Base-by-base conservation (phyloP, 2,329 filamentous ascomycete genomes). In the Alternaria alternata region DNA sequence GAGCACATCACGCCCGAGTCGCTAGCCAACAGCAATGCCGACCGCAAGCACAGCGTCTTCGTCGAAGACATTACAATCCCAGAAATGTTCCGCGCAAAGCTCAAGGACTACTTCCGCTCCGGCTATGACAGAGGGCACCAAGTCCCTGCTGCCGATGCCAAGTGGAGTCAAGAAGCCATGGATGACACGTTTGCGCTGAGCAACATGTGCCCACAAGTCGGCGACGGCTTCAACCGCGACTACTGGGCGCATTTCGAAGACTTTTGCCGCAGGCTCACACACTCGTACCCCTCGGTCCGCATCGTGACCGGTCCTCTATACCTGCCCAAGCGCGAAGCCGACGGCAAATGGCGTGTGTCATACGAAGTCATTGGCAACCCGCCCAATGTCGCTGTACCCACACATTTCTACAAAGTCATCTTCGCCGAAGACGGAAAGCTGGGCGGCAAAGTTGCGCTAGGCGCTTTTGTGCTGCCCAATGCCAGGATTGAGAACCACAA, bases 211-310 rank as follows among this genome's bases (percentile, higher is more conserved):
- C 95, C 95, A 32, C 95, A 99, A 82, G 95, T 99, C 30, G 95
- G 95, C 68, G 93, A 97, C 76, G 95, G 95, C 60, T 99, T 99
- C 85, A 99, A 99, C 82, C 87, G 95, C 52, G 95, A 99, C 82
- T 99, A 99, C 86, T 99, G 95, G 95, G 91, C 95, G 38, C 95
- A 99, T 79, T 94, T 99, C 68, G 95, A 99, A 82, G 94, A 97
- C 75, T 99, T 98, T 75, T 97, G 94, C 81, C 88, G 95, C 9
- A 85, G 93, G 18, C 84, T 99, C 66, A 94, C 94, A 1, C 81
- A 84, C 47, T 86, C 83, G 54, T 99, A 97, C 76, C 94, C 94
- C 1, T 91, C 87, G 42, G 94, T 99, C 26, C 87, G 95, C 63
- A 90, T 98, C 68, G 92, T 97, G 57, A 99, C 95, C 0, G 95